Base-by-base conservation (phyloP, 495 filamentous ascomycete species). In the Aspergillus olivimuriae region DNA sequence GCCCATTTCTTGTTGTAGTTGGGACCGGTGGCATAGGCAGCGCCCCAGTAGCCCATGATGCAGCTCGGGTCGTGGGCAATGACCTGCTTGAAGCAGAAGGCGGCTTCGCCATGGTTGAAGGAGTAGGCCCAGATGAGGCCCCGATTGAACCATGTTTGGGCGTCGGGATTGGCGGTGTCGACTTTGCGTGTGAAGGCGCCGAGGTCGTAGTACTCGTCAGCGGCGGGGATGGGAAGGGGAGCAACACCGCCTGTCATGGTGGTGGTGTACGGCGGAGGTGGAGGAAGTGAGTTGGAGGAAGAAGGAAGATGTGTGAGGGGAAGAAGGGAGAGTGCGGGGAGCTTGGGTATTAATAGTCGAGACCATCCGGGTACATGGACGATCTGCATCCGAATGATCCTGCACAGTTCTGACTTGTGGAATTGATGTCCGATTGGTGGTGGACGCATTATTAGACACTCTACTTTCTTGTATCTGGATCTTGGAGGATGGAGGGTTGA, bases 1-100 rank as follows among this genome's bases (percentile, higher is more conserved):
- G 72, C 67, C 80, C 80, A 86, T 0, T 80, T 74, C 57, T 83
- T 83, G 57, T 86, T 84, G 57, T 86, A 86, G 47, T 84, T 83
- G 2, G 81, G 78, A 2, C 82, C 82, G 1, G 81, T 51, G 6
- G 73, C 59, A 48, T 74, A 86, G 0, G 82, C 78, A 1, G 80
- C 50, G 0, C 81, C 82, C 82, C 82, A 86, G 36, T 80, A 74
- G 12, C 80, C 80, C 58, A 84, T 76, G 6, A 72, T 70, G 44
- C 75, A 82, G 2, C 56, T 42, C 0, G 61, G 50, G 42, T 85
- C 81, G 33, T 61, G 35, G 0, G 62, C 62, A 34, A 76, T 72
- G 11, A 78, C 78, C 9, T 68, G 68, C 43, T 77, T 61, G 46
- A 83, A 85, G 58, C 82, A 86, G 41, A 57, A 58, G 4, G 58